Conservation (phyloP, 352 stramenopile species). For the Aphanomyces cochlioides region DNA sequence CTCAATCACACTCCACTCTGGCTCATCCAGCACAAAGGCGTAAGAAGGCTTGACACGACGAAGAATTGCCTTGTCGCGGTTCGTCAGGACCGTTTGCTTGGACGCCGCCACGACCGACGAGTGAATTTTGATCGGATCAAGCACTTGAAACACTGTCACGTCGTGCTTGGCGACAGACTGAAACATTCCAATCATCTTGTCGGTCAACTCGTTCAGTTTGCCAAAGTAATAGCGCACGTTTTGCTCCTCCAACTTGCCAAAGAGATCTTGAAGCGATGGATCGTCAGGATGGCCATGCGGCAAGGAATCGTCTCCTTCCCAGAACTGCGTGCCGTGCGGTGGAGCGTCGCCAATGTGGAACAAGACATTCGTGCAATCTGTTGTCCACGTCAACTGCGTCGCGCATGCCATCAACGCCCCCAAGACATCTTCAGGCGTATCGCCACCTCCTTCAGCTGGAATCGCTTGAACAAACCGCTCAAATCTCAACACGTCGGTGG, state of each 20-base stretch:
- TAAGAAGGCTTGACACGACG: no score
- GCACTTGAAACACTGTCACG: conserved; percentile 35
- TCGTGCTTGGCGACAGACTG: conserved; percentile 2
- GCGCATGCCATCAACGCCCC: conserved; percentile 36
- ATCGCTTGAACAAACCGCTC: conserved; percentile 37
- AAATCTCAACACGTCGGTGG: conserved; percentile 32
- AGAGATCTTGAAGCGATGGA: conserved; percentile 26
- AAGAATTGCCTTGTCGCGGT: conserved; percentile 28
- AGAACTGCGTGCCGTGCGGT: conserved; percentile 43
- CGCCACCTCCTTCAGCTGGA: conserved; percentile 30
- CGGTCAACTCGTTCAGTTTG: conserved; percentile 36
- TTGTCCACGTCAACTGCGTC: conserved; percentile 34
- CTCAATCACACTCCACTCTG: no score
- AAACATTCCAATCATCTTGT: conserved; percentile 41
- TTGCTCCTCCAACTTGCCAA: conserved; percentile 6
- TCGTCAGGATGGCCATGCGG: conserved; percentile 27
- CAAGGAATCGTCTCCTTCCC: conserved; percentile 28
- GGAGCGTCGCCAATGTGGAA: conserved; percentile 48
- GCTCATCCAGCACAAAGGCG: no score
- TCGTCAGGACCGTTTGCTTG: conserved; percentile 38
- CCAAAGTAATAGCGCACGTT: conserved; percentile 43
- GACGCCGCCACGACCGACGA: conserved; percentile 36
- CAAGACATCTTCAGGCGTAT: conserved; percentile 44
- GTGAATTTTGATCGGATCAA: conserved; percentile 37
- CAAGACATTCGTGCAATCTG: conserved; percentile 35